A percentile compares a stretch with the other conserved stretches of the same genome.
These are phyloP conservation scores for Cicer judaicum DNA, from an alignment of 306 rosid species.

Conservation along the genomic window DNA sequence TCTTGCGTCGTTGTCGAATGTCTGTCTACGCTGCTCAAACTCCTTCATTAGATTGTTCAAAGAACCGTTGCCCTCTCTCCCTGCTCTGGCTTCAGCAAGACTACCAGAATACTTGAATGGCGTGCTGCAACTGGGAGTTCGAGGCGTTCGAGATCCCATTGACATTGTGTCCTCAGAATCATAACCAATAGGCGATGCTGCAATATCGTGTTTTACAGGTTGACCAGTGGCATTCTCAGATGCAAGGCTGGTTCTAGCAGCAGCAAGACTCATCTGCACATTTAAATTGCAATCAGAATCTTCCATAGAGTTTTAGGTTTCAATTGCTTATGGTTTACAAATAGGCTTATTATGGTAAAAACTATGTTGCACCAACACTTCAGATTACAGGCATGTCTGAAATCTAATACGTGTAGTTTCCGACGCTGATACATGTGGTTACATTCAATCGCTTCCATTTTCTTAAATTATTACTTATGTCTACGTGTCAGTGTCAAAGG, in stretches of 20 bases:
- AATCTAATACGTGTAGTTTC: too few species aligned
- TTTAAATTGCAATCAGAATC: conserved; percentile 44
- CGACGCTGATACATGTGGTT: too few species aligned
- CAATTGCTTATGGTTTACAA: not conserved
- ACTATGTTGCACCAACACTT: too few species aligned
- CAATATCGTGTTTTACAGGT: conserved; percentile 53
- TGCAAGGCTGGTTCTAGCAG: conserved; percentile 82
- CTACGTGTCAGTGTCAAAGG: not conserved
- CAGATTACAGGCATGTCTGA: too few species aligned
- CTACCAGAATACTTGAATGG: conserved; percentile 61
- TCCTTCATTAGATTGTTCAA: conserved; percentile 65
- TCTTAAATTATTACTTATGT: too few species aligned
- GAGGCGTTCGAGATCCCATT: conserved; percentile 81
- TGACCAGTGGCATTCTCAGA: conserved; percentile 56
- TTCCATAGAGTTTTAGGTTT: conserved; percentile 21
- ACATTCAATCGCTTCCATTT: too few species aligned
- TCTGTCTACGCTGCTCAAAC: conserved; percentile 71
- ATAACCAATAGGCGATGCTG: conserved; percentile 51
- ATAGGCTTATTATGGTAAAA: not conserved
- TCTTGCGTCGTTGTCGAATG: conserved; percentile 74
- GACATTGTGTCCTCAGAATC: conserved; percentile 79
- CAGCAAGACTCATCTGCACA: conserved; percentile 89
- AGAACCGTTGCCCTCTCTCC: conserved; percentile 62
- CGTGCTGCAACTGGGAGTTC: conserved; percentile 77
- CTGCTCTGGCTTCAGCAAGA: conserved; percentile 53